Evolutionary conservation across 306 rosid species (phyloP).

Genomic region (Rubus parviflorus): DNA sequence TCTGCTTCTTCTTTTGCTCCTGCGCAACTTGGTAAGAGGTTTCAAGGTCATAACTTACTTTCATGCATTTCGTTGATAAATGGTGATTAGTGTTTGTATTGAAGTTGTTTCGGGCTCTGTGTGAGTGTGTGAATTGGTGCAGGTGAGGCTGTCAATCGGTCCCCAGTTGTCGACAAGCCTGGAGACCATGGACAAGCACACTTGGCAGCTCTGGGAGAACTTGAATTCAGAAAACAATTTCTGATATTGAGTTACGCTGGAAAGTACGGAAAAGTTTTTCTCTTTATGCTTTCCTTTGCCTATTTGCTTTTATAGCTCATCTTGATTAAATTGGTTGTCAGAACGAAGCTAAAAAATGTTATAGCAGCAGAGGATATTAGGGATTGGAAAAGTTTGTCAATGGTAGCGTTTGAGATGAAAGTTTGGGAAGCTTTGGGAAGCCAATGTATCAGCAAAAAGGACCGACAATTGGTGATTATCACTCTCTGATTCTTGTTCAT

Average conservation of each 20-base stretch:
- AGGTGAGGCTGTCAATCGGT: slow-evolving; percentile 2
- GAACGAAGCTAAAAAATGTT: background rate
- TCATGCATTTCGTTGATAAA: background rate
- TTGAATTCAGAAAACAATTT: slow-evolving; percentile 63
- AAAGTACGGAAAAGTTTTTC: slow-evolving; percentile 28
- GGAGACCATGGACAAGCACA: slow-evolving; percentile 13
- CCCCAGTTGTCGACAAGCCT: background rate
- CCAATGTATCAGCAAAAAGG: background rate
- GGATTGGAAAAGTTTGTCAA: slow-evolving; percentile 38
- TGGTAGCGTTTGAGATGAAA: slow-evolving; percentile 44
- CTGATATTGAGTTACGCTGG: slow-evolving; percentile 59
- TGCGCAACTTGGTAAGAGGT: background rate
- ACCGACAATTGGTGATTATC: slow-evolving; percentile 53
- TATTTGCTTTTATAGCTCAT: background rate
- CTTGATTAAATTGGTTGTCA: background rate
- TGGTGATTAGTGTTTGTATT: background rate
- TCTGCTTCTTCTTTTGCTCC: background rate
- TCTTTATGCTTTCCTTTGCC: background rate
- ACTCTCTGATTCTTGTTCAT: background rate
- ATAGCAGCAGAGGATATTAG: slow-evolving; percentile 37
- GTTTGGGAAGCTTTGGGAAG: slow-evolving; percentile 55
- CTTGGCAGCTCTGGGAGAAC: slow-evolving; percentile 56
- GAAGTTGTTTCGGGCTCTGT: background rate
- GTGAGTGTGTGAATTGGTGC: background rate
- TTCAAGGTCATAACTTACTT: background rate